Conservation (phyloP, 2,329 filamentous ascomycete species). For the Colletotrichum costaricense region DNA sequence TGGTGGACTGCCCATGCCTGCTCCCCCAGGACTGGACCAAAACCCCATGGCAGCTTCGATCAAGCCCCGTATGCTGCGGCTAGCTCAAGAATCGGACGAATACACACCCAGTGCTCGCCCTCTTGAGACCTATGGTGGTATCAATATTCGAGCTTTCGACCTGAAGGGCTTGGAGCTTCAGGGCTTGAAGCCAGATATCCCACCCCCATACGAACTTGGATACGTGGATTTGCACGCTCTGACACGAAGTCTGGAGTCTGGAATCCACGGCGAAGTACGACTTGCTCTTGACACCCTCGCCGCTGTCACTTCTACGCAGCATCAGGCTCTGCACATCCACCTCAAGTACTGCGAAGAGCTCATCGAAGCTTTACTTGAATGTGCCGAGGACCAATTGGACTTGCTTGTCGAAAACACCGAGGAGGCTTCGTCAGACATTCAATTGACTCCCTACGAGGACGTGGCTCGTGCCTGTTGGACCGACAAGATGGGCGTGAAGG, state of each 20-base stretch:
- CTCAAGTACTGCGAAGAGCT: conserved; percentile 86
- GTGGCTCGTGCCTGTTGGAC: conserved; percentile 80
- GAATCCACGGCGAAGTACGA: conserved; percentile 89
- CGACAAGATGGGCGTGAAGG: conserved; percentile 79
- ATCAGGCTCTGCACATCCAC: conserved; percentile 72
- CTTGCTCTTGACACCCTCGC: conserved; percentile 87
- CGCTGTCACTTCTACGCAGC: conserved; percentile 71
- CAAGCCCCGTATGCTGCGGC: conserved; percentile 50
- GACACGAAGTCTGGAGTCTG: conserved; percentile 89
- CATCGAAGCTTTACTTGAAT: conserved; percentile 88
- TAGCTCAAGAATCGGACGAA: conserved; percentile 59
- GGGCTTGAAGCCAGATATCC: conserved; percentile 78
- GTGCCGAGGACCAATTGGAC: conserved; percentile 89
- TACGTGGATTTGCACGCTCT: conserved; percentile 91
- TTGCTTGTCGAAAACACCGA: conserved; percentile 84
- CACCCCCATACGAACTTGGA: conserved; percentile 81
- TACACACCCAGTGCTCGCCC: conserved; percentile 67
- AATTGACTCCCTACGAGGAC: conserved; percentile 88
- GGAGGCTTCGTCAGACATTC: conserved; percentile 88
- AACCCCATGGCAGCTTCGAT: conserved; percentile 31
- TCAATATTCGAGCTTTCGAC: conserved; percentile 74
- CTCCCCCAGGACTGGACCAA: conserved; percentile 36
- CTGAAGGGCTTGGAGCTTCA: conserved; percentile 75
- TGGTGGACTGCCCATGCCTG: conserved; percentile 55
- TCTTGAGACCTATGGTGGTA: conserved; percentile 75